Evolutionary conservation across 768 basidiomycete genomes (phyloP).

Genomic region (Mycena vitilis): DNA sequence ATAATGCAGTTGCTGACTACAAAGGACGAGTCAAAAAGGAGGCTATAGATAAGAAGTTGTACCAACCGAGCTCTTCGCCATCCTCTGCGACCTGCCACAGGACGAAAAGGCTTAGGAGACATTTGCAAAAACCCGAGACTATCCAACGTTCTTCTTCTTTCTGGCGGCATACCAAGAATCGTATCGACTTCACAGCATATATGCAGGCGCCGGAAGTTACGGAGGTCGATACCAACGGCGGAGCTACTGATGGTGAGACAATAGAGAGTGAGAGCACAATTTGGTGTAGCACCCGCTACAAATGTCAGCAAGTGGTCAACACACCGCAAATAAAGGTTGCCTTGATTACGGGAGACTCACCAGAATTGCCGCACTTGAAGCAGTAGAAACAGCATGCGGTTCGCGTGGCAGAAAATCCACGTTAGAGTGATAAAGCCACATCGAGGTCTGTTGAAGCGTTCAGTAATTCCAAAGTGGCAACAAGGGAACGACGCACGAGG

Average conservation of each 20-base stretch:
- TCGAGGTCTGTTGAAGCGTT: conserved; percentile 54
- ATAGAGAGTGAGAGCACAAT: conserved; percentile 31
- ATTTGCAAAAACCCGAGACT: conserved; percentile 39
- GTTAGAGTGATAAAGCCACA: conserved; percentile 63
- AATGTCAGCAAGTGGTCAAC: neutral
- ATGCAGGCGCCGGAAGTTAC: conserved; percentile 43
- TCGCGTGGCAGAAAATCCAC: conserved; percentile 10
- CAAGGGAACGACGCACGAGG: conserved; percentile 53
- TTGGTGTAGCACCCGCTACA: conserved; percentile 44
- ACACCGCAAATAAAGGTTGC: neutral
- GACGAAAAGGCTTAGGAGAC: conserved; percentile 46
- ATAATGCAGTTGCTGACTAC: conserved; percentile 49
- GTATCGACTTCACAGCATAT: conserved; percentile 23
- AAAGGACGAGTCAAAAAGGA: neutral
- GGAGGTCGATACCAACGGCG: conserved; percentile 29
- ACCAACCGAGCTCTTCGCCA: conserved; percentile 40
- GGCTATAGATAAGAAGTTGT: conserved; percentile 15
- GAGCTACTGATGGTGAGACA: conserved; percentile 26
- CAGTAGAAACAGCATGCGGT: conserved; percentile 17
- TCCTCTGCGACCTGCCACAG: conserved; percentile 33
- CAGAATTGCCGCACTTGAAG: conserved; percentile 41
- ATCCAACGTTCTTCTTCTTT: conserved; percentile 33
- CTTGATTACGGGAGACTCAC: conserved; percentile 20
- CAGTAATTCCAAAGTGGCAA: neutral
- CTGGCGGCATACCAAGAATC: neutral